These are phyloP conservation scores for Fraxinus anomala DNA, from an alignment of 257 asterid species.

Conservation along the genomic window DNA sequence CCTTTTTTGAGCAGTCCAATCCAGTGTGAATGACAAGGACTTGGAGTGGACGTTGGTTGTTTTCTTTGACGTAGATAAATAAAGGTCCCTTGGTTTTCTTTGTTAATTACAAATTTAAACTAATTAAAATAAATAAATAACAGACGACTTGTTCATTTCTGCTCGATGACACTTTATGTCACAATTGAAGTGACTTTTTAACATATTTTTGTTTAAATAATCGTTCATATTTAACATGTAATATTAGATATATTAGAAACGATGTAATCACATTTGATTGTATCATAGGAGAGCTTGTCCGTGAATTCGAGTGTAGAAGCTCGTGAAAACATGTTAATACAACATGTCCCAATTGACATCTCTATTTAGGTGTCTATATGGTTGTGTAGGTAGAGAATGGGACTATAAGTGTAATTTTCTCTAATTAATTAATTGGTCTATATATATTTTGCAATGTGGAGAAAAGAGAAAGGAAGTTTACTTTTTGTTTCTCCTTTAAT, in stretches of 20 bases:
- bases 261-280: no score
- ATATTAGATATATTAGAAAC: no score
- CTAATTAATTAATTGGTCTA: neutral
- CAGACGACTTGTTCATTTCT: neutral
- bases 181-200: neutral
- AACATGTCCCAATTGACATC: no score
- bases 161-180: neutral
- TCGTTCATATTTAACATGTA: no score
- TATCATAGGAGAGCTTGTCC: no score
- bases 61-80: neutral
- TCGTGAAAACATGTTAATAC: no score
- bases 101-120: neutral
- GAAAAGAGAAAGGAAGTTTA: neutral
- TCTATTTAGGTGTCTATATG: no score
- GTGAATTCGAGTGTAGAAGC: no score
- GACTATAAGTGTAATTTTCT: neutral
- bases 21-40: neutral
- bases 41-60: neutral
- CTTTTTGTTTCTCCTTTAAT: neutral
- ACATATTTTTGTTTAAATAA: neutral
- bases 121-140: neutral
- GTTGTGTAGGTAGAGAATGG: no score
- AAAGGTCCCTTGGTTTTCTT: neutral
- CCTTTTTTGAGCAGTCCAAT: conserved; percentile 3
- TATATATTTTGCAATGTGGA: neutral